Evolutionary conservation across 805 yeast species (phyloP), one percentile per base, ranked within the genome.

Genomic region (Blastobotrys terrestris): DNA sequence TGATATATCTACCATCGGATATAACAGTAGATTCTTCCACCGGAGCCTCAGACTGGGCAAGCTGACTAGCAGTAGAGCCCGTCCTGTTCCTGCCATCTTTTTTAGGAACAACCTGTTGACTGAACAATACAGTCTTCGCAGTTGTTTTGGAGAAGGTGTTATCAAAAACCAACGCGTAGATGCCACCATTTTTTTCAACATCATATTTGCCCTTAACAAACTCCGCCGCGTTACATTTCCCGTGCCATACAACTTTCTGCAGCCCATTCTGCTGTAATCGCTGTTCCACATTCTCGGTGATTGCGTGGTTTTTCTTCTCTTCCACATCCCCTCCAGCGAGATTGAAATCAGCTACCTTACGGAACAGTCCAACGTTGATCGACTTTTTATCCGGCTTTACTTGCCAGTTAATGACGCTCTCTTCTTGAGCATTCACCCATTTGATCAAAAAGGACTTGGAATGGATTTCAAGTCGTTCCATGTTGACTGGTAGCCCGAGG

Each of bases 401-500:
- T 63, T 85, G 91, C 86, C 94, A 92, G 56, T 79, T 79, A 44
- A 92, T 78, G 16, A 75, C 67, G 31, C 84, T 77, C 54, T 81
- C 78, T 41, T 80, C 85, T 0, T 87, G 85, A 4, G 87, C 86
- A 56, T 82, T 79, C 51, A 91, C 82, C 98, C 98, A 94, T 61
- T 92, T 88, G 63, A 91, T 87, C 56, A 90, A 80, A 63, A 87
- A 92, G 53, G 94, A 85, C 67, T 88, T 86, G 48, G 95, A 83
- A 61, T 91, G 95, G 20, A 94, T 81, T 68, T 92, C 97, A 48
- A 94, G 78, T 1, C 90, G 83, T 69, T 92, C 98, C 97, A 90
- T 87, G n/a, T 41, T 20, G 49, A 18, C n/a, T 48, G 44, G 15
- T 19, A 3, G 39, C 14, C 18, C 43, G 18, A 16, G 18, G 18